These are phyloP conservation scores for Monilinia laxa DNA, from an alignment of 2,329 filamentous ascomycete genomes.

Conservation along the genomic window DNA sequence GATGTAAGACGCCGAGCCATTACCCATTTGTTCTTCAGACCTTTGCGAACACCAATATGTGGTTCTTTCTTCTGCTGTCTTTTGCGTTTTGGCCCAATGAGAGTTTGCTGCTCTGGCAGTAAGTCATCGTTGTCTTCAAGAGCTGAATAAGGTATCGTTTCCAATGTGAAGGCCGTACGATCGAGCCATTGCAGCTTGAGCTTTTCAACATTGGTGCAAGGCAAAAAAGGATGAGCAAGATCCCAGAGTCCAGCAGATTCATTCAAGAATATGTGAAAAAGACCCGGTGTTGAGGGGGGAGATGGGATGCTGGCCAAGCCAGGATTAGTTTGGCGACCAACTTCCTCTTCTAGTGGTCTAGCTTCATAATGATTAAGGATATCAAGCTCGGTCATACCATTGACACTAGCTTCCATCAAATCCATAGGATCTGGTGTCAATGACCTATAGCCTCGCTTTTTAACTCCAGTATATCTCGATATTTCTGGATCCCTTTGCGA, in stretches of 20 bases:
- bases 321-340: slow-evolving; percentile 30
- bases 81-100: background rate
- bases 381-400: slow-evolving; percentile 29
- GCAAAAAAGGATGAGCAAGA: slow-evolving; percentile 14
- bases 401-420: slow-evolving; percentile 1
- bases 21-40: slow-evolving; percentile 23
- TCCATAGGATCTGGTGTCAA: slow-evolving; percentile 19
- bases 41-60: slow-evolving; percentile 20
- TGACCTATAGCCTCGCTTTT: slow-evolving; percentile 10
- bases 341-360: slow-evolving; percentile 26
- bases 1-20: slow-evolving; percentile 20
- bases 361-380: slow-evolving; percentile 31
- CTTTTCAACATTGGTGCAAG: slow-evolving; percentile 13
- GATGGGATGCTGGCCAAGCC: slow-evolving; percentile 35
- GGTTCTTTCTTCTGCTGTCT: slow-evolving; percentile 17
- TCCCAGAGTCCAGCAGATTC: slow-evolving; percentile 23
- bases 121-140: slow-evolving; percentile 37
- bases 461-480: slow-evolving; percentile 15
- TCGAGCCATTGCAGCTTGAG: slow-evolving; percentile 33
- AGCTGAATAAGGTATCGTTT: slow-evolving; percentile 47
- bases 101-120: slow-evolving; percentile 17
- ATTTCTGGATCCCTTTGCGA: slow-evolving; percentile 3
- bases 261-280: slow-evolving; percentile 16
- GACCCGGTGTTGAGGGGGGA: slow-evolving; percentile 13
- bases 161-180: slow-evolving; percentile 44